Conservation (phyloP, 192 early-diverging fungal species). For the Rhizophagus clarus region DNA sequence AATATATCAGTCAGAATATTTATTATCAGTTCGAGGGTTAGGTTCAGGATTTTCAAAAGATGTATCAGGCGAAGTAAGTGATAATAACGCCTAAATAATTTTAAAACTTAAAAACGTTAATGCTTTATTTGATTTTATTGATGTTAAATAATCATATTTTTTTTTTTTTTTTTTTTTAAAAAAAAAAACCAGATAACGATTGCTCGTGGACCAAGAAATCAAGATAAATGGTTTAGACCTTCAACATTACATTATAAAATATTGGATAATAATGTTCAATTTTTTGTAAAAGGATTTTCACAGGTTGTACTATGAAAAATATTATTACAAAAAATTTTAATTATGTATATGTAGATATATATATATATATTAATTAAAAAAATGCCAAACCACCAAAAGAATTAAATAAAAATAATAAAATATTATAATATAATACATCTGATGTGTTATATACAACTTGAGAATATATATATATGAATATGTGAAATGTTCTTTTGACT, state of each 20-base stretch:
- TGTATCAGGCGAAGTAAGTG: constrained; percentile 55
- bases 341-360: neutral
- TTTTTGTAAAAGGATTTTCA: constrained; percentile 62
- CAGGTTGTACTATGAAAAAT: constrained; percentile 37
- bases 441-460: neutral
- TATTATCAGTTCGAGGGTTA: constrained; percentile 51
- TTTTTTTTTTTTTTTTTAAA: neutral
- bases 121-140: neutral
- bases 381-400: neutral
- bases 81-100: neutral
- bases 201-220: constrained; percentile 51
- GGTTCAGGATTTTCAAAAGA: constrained; percentile 58
- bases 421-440: too few relatives aligned
- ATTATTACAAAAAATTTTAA: neutral
- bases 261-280: constrained; percentile 60
- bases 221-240: constrained; percentile 43
- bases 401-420: too few relatives aligned
- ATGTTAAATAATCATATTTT: neutral
- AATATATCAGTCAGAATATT: constrained; percentile 48
- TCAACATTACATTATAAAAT: constrained; percentile 59
- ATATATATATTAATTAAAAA: neutral
- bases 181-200: constrained; percentile 43
- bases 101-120: too few relatives aligned
- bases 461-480: neutral
- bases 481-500: neutral